These are phyloP conservation scores for Colletotrichum incanum DNA, from an alignment of 2,329 filamentous ascomycete genomes.

Conservation along the genomic window DNA sequence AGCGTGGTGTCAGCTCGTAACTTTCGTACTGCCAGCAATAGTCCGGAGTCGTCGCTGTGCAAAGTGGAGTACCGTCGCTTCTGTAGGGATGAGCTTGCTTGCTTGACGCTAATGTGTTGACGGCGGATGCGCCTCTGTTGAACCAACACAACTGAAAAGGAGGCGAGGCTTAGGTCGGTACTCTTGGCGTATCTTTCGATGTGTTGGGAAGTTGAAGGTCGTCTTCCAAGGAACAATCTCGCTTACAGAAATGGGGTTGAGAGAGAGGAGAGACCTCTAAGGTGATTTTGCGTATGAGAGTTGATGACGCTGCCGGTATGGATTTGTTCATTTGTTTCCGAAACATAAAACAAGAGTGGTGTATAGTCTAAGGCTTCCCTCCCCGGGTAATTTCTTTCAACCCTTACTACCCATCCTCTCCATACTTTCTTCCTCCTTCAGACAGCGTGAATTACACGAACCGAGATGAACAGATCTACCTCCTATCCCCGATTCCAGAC, in stretches of 20 bases:
- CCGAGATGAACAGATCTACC: background rate
- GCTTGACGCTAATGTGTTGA: too few species aligned
- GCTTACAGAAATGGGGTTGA: background rate
- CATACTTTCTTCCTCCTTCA: background rate
- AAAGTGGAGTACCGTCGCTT: background rate
- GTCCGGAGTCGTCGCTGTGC: background rate
- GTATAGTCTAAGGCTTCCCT: too few species aligned
- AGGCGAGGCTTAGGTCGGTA: background rate
- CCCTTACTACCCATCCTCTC: background rate
- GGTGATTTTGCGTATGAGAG: background rate
- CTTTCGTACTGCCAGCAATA: background rate
- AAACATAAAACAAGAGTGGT: too few species aligned
- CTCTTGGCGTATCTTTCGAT: background rate
- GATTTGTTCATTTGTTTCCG: too few species aligned
- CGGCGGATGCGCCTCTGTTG: too few species aligned
- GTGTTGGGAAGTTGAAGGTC: background rate
- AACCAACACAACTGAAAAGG: too few species aligned
- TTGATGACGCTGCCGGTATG: background rate
- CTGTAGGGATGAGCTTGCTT: too few species aligned
- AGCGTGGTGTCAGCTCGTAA: background rate
- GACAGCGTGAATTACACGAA: background rate
- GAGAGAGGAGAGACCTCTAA: background rate
- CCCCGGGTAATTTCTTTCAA: too few species aligned
- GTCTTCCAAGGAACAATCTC: background rate
- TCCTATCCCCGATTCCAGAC: constrained; percentile 48